Conservation (phyloP, 2,329 filamentous ascomycete species). For the Penicillium sp. region DNA sequence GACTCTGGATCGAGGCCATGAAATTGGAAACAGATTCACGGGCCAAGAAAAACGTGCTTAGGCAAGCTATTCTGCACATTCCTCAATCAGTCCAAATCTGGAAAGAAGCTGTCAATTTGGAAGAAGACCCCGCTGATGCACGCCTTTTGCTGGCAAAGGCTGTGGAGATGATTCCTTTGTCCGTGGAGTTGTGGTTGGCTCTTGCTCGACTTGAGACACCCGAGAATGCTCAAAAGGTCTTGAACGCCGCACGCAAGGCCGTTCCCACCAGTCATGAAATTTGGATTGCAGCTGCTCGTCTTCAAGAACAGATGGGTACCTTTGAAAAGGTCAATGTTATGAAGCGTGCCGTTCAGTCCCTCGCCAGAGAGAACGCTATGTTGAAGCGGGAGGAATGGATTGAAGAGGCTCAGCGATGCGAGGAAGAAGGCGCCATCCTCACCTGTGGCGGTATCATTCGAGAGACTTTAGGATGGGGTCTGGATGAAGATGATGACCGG, state of each 20-base stretch:
- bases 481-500: constrained; percentile 94
- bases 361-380: constrained; percentile 93
- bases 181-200: constrained; percentile 92
- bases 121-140: constrained; percentile 86
- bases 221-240: constrained; percentile 87
- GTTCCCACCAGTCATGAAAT: constrained; percentile 91
- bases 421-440: constrained; percentile 81
- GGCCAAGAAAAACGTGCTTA: constrained; percentile 88
- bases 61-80: constrained; percentile 87
- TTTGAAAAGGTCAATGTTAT: constrained; percentile 83
- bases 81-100: constrained; percentile 94
- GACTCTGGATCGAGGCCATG: constrained; percentile 94
- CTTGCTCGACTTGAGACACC: constrained; percentile 84
- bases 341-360: constrained; percentile 84
- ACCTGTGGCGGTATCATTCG: constrained; percentile 88
- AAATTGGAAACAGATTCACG: constrained; percentile 77
- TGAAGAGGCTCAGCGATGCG: constrained; percentile 86
- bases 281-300: constrained; percentile 88
- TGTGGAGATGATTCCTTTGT: constrained; percentile 89
- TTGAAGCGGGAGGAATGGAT: constrained; percentile 98
- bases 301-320: constrained; percentile 87
- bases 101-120: constrained; percentile 95
- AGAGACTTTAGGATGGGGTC: constrained; percentile 86
- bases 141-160: constrained; percentile 88
- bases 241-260: constrained; percentile 92